These are phyloP conservation scores for Penicillium olsonii DNA, from an alignment of 2,329 filamentous ascomycete species.

Conservation along the genomic window DNA sequence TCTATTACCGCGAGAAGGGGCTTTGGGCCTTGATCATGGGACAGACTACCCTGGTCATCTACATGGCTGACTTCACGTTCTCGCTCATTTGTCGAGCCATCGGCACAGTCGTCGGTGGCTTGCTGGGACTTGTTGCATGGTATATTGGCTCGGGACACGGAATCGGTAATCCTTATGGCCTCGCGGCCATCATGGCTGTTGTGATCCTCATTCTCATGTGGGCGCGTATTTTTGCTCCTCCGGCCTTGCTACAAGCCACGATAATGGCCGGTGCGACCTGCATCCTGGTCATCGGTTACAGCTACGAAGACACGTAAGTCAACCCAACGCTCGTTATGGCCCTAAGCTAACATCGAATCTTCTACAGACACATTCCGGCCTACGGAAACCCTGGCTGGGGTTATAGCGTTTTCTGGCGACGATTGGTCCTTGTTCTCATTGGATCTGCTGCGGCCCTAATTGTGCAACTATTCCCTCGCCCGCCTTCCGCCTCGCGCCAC, in stretches of 20 bases:
- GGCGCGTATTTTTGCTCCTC: constrained; percentile 36
- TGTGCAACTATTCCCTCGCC: constrained; percentile 51
- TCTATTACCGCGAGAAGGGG: constrained; percentile 56
- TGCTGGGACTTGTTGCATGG: constrained; percentile 52
- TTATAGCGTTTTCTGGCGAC: constrained; percentile 53
- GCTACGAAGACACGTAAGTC: constrained; percentile 45
- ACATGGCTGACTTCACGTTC: constrained; percentile 55
- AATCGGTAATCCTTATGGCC: constrained; percentile 52
- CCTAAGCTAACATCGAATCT: constrained; percentile 8
- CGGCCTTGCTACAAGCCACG: constrained; percentile 31
- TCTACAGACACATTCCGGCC: constrained; percentile 37
- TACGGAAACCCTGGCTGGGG: constrained; percentile 52
- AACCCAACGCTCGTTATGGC: not conserved
- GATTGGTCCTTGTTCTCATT: constrained; percentile 46
- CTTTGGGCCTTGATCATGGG: constrained; percentile 57
- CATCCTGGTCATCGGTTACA: constrained; percentile 50
- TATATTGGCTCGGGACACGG: constrained; percentile 55
- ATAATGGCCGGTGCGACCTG: constrained; percentile 49
- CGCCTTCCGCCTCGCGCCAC: constrained; percentile 50
- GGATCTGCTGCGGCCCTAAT: constrained; percentile 48
- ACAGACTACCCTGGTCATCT: constrained; percentile 51
- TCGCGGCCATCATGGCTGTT: constrained; percentile 45
- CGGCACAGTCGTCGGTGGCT: constrained; percentile 52
- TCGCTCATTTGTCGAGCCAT: constrained; percentile 45
- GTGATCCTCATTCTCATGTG: constrained; percentile 37